Percentiles rank a stretch among this genome's conserved stretches.
Evolutionary conservation across 208 protist genomes (phyloP).

Genomic region (Kentomonas sorsogonicus): DNA sequence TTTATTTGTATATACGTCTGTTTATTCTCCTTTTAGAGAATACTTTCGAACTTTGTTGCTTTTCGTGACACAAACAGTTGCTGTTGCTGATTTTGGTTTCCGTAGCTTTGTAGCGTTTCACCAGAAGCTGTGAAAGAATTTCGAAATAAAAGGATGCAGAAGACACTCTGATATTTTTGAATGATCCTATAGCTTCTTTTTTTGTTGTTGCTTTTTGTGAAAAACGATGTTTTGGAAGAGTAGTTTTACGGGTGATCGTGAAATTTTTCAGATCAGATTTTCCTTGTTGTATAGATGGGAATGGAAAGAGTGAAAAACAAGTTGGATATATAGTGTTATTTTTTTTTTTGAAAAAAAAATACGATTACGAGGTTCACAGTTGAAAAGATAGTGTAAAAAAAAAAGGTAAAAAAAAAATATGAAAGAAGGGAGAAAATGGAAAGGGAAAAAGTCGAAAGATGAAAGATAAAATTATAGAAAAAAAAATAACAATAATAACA

Average conservation of each 20-base stretch:
- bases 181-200: not conserved
- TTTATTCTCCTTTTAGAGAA: constrained; percentile 4
- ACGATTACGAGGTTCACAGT: not conserved
- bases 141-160: too few species aligned
- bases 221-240: not conserved
- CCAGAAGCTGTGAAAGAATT: too few species aligned
- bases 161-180: not conserved
- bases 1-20: constrained; percentile 6
- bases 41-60: not conserved
- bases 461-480: not conserved
- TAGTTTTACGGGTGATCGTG: not conserved
- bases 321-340: not conserved
- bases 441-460: not conserved
- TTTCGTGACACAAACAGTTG: too few species aligned
- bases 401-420: not conserved
- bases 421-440: not conserved
- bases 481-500: not conserved
- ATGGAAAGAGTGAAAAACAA: not conserved
- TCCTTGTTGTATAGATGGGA: not conserved
- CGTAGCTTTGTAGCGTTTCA: too few species aligned
- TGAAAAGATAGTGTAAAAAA: not conserved
- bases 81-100: too few species aligned
- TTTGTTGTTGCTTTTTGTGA: constrained; percentile 1
- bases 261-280: not conserved
- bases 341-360: not conserved